Evolutionary conservation across 148 eudicot species (phyloP).

Genomic region (Diospyros lotus): DNA sequence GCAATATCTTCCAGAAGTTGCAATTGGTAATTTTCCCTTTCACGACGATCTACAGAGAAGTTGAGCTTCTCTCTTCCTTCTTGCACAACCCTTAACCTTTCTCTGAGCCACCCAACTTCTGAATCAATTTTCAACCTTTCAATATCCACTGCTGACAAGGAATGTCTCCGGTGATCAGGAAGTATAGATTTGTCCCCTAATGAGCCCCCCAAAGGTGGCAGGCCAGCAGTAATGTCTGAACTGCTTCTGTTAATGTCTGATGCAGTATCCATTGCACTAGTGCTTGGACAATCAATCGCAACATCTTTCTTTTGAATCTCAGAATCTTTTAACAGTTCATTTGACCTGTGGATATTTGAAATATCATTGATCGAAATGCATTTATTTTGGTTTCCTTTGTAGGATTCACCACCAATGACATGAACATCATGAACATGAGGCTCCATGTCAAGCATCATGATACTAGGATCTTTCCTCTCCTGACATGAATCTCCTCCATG

Average conservation of each 20-base stretch:
- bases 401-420: constrained; percentile 35
- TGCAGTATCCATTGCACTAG: constrained; percentile 18
- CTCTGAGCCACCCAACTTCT: constrained; percentile 68
- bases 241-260: constrained; percentile 30
- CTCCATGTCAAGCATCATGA: constrained; percentile 18
- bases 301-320: constrained; percentile 5
- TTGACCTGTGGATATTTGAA: constrained; percentile 14
- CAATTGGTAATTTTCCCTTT: constrained; percentile 56
- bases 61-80: constrained; percentile 67
- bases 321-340: constrained; percentile 26
- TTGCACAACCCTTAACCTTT: constrained; percentile 59
- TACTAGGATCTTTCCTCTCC: constrained; percentile 2
- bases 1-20: constrained; percentile 73
- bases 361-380: constrained; percentile 9
- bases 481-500: constrained; percentile 9
- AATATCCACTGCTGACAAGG: constrained; percentile 50
- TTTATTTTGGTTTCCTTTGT: constrained; percentile 6
- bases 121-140: constrained; percentile 63
- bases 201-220: constrained; percentile 43
- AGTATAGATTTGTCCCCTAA: constrained; percentile 15
- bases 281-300: constrained; percentile 13
- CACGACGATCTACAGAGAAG: constrained; percentile 45
- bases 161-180: constrained; percentile 38
- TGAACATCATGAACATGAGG: constrained; percentile 68
- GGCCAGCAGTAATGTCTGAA: constrained; percentile 31